These are phyloP conservation scores for Puccinia novopanici DNA, from an alignment of 1,284 basidiomycete genomes.

Conservation along the genomic window DNA sequence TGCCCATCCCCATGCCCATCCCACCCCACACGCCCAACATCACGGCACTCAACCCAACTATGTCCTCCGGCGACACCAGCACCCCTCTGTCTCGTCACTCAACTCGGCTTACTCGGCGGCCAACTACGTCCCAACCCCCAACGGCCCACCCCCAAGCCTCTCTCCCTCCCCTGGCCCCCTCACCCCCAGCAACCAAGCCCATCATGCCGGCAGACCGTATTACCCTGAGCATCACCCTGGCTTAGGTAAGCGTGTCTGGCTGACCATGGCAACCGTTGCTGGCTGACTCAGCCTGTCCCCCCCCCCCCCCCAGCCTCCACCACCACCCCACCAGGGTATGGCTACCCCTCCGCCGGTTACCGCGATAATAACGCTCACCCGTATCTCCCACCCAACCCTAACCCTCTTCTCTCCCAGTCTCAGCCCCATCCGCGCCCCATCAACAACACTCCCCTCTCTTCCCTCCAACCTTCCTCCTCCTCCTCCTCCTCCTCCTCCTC, in stretches of 20 bases:
- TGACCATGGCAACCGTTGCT: not conserved
- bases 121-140: no score
- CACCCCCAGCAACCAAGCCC: not conserved
- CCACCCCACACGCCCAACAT: not conserved
- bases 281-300: not conserved
- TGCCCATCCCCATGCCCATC: not conserved
- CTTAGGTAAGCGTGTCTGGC: not conserved
- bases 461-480: no score
- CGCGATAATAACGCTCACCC: not conserved
- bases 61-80: not conserved
- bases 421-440: not conserved
- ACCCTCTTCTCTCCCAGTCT: not conserved
- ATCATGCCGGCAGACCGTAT: not conserved
- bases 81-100: constrained; percentile 31
- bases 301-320: not conserved
- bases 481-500: no score
- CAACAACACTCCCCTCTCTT: not conserved
- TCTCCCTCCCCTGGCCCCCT: not conserved
- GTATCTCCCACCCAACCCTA: not conserved
- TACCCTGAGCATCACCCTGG: constrained; percentile 20
- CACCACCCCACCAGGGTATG: not conserved
- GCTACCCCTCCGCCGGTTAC: not conserved
- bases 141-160: constrained; percentile 9
- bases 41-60: not conserved
- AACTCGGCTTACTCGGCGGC: not conserved